Conservation (phyloP, 1,139 yeast genomes). For the Scheffersomyces illinoinensis region DNA sequence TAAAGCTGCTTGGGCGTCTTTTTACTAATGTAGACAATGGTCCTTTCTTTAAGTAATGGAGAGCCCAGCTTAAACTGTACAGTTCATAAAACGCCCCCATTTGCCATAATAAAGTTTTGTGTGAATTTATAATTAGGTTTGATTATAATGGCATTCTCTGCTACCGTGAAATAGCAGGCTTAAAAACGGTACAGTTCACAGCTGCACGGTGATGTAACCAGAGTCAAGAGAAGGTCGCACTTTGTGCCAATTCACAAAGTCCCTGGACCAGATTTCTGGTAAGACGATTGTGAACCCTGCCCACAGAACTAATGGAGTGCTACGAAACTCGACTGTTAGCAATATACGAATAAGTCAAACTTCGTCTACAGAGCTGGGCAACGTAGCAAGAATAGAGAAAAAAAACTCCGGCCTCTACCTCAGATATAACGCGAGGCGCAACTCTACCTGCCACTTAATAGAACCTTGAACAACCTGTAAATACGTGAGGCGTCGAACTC, state of each 20-base stretch:
- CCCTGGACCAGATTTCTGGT: background rate
- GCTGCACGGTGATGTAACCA: background rate
- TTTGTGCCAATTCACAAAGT: background rate
- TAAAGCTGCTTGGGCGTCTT: background rate
- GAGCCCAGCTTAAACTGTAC: background rate
- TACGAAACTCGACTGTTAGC: background rate
- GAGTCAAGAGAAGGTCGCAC: background rate
- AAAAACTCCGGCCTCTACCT: background rate
- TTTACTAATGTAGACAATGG: background rate
- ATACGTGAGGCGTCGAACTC: background rate
- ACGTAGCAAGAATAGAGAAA: background rate
- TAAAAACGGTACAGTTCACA: background rate
- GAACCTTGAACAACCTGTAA: background rate
- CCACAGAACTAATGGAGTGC: background rate
- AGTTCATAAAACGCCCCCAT: background rate
- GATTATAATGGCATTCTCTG: background rate
- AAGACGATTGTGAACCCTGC: background rate
- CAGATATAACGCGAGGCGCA: background rate
- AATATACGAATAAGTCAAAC: background rate
- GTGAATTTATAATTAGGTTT: background rate
- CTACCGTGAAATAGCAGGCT: background rate
- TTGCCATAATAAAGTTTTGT: background rate
- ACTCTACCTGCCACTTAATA: background rate
- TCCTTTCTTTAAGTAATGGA: background rate
- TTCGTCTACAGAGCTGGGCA: background rate